Evolutionary conservation across 2,329 filamentous ascomycete genomes (phyloP), one percentile per base, ranked within the genome.

Genomic region (Aureobasidium subglaciale): DNA sequence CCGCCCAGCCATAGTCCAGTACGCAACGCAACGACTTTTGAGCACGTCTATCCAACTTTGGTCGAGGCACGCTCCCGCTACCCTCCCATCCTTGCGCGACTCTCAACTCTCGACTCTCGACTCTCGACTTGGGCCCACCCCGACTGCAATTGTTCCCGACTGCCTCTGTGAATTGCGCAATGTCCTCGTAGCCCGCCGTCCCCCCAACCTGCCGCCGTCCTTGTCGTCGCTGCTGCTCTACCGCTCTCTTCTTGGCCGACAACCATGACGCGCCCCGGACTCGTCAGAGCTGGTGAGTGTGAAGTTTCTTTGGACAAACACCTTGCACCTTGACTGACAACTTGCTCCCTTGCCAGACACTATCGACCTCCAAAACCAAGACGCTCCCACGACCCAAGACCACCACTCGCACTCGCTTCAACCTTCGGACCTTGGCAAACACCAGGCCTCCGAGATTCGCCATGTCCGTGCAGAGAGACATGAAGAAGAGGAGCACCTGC

Each of bases 291-390:
- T 35, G 58, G 58, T 59, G 46, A 34, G 50, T 10, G 37, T 38
- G 34, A 20, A 8, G 8, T 20, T 29, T 24, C 25, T 13, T 10
- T 35, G 3, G 34, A 43, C 25, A 38, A 10, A n/a, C n/a, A n/a
- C 42, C 11, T 11, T 16, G 25, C 6, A 16, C 16, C 5, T 18
- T 24, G n/a, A 32, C 48, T 53, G 35, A 53, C 24, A 11, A 10
- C 1, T 25, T 18, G 30, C 45, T 13, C 24, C 24, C 48, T 20
- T 40, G 20, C 57, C 72, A 95, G 92, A 97, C 76, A 95, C 92
- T 60, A 87, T 96, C 73, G 93, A 97, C 75, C 84, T 97, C 52
- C 93, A 97, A 79, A 83, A 90, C 73, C 87, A 84, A 67, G 77
- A 85, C 66, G 78, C 86, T 58, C 90, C 90, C 30, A 93, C 91